Conservation (phyloP, 2,329 filamentous ascomycete genomes). For the Sclerotinia minor region DNA sequence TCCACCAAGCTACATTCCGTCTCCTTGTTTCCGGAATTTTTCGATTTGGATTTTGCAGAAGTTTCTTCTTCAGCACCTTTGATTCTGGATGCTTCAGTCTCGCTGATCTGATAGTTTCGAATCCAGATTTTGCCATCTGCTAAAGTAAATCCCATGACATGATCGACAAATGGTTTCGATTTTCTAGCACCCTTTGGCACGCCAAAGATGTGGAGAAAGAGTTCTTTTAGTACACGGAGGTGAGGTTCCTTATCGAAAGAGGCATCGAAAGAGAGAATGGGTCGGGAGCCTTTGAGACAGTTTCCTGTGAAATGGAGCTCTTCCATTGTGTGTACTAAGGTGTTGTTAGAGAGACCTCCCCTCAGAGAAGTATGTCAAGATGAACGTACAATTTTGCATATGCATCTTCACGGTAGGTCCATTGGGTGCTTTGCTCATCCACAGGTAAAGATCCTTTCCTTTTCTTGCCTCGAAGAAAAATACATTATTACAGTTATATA, state of each 20-base stretch:
- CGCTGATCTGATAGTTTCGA: conserved; percentile 88
- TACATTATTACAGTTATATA: conserved; percentile 93
- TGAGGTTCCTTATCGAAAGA: conserved; percentile 81
- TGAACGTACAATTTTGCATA: conserved; percentile 66
- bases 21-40: conserved; percentile 49
- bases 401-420: conserved; percentile 66
- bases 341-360: conserved; percentile 28
- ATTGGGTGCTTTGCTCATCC: conserved; percentile 83
- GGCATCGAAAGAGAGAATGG: conserved; percentile 87
- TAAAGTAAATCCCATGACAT: conserved; percentile 88
- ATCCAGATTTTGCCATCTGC: conserved; percentile 96
- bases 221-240: conserved; percentile 80
- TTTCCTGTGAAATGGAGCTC: conserved; percentile 97
- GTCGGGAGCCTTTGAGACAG: conserved; percentile 89
- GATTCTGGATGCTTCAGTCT: conserved; percentile 65
- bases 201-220: conserved; percentile 86
- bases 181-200: conserved; percentile 86
- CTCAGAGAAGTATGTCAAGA: not conserved
- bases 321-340: conserved; percentile 86
- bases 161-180: conserved; percentile 93
- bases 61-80: conserved; percentile 43
- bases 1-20: conserved; percentile 84
- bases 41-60: conserved; percentile 47
- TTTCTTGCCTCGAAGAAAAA: conserved; percentile 96
- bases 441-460: conserved; percentile 90